Percentiles rank a stretch among this genome's conserved stretches.
These are phyloP conservation scores for Hawksworthiomyces lignivorus DNA, from an alignment of 2,329 filamentous ascomycete species.

Conservation along the genomic window DNA sequence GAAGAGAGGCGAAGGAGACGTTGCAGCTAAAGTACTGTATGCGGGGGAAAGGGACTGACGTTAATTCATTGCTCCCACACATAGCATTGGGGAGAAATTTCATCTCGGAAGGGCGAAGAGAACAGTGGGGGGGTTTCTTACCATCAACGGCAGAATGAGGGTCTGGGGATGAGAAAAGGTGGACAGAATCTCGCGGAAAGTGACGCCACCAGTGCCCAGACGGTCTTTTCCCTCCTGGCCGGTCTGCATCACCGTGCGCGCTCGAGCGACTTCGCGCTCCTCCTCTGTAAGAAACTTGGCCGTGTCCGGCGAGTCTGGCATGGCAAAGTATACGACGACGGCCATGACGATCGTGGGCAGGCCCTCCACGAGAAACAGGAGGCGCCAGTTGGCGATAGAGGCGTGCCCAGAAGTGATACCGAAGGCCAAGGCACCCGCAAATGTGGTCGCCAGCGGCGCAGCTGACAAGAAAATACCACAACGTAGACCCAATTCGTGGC, in stretches of 20 bases:
- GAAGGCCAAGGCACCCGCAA: conserved; percentile 57
- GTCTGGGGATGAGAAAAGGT: conserved; percentile 41
- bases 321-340: conserved; percentile 44
- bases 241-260: conserved; percentile 44
- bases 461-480: conserved; percentile 64
- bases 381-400: conserved; percentile 53
- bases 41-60: too few species aligned
- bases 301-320: conserved; percentile 44
- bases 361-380: conserved; percentile 59
- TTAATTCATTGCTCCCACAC: too few species aligned
- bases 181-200: conserved; percentile 37
- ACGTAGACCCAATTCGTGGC: conserved; percentile 59
- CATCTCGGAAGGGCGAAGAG: background rate
- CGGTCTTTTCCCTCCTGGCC: conserved; percentile 41
- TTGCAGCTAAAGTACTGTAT: conserved; percentile 30
- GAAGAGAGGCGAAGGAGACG: conserved; percentile 31
- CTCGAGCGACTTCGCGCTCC: conserved; percentile 50
- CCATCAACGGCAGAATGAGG: conserved; percentile 34
- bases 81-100: too few species aligned
- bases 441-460: conserved; percentile 59
- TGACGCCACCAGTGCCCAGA: conserved; percentile 30
- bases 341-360: conserved; percentile 50
- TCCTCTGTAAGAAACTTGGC: conserved; percentile 48
- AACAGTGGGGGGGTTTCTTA: conserved; percentile 19
- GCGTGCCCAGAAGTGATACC: conserved; percentile 53